Evolutionary conservation across 129 eudicot genomes (phyloP).

Genomic region (Mikania micrantha): DNA sequence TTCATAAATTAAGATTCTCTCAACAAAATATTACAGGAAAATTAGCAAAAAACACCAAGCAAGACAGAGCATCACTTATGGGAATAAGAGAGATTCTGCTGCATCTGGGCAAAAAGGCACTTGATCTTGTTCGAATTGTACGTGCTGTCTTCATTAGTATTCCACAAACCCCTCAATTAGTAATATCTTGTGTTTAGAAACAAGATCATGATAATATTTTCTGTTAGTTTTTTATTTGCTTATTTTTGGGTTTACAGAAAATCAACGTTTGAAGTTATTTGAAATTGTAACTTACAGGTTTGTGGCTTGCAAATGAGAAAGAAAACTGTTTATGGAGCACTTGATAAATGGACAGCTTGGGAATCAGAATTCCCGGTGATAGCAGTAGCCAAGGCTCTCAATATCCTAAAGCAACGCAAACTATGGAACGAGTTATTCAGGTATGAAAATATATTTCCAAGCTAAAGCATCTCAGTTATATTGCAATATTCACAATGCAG

Average conservation of each 20-base stretch:
- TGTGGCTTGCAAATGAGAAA: constrained; percentile 80
- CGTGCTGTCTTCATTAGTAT: constrained; percentile 15
- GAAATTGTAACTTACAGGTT: constrained; percentile 33
- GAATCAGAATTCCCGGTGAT: constrained; percentile 83
- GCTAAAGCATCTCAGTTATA: background rate
- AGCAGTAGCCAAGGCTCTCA: constrained; percentile 87
- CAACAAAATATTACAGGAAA: constrained; percentile 34
- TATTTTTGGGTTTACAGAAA: background rate
- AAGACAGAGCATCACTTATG: constrained; percentile 87
- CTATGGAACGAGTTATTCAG: constrained; percentile 83
- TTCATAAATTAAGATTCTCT: background rate
- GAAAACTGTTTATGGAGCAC: constrained; percentile 75
- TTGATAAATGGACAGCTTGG: constrained; percentile 92
- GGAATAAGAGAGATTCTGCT: constrained; percentile 72
- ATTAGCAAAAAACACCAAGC: constrained; percentile 34
- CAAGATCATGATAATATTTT: background rate
- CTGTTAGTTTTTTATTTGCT: background rate
- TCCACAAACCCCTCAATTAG: background rate
- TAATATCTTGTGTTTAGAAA: background rate
- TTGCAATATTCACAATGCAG: too few species aligned
- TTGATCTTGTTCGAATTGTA: constrained; percentile 61
- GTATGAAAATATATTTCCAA: constrained; percentile 29
- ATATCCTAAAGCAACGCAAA: constrained; percentile 52
- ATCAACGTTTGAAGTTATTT: background rate
- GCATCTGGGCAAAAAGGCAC: constrained; percentile 76